Evolutionary conservation across 768 basidiomycete genomes (phyloP).

Genomic region (Suillus subalutaceus): DNA sequence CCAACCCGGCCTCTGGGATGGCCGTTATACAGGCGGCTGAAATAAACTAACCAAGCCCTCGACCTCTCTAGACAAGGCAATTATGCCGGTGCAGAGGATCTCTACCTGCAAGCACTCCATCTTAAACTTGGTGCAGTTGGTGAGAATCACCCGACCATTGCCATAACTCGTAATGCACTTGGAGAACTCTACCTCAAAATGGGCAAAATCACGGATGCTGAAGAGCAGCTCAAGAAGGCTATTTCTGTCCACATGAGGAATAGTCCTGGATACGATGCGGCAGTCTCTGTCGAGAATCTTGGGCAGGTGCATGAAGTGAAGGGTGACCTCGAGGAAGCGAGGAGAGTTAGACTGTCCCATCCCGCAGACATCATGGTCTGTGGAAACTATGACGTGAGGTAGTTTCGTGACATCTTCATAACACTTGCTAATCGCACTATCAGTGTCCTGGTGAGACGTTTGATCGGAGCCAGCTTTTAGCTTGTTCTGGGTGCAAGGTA

Average conservation of each 20-base stretch:
- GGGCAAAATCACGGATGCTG: constrained; percentile 39
- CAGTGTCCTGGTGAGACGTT: constrained; percentile 31
- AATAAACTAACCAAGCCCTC: constrained; percentile 26
- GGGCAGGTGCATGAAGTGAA: constrained; percentile 38
- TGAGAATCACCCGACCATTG: constrained; percentile 26
- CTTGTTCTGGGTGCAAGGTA: constrained; percentile 34
- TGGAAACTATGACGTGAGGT: constrained; percentile 29
- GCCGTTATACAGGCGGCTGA: constrained; percentile 15
- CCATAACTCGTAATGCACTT: constrained; percentile 36
- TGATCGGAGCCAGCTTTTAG: constrained; percentile 20
- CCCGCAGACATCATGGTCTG: constrained; percentile 33
- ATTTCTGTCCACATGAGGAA: constrained; percentile 27
- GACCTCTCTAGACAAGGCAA: constrained; percentile 25
- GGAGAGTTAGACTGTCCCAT: constrained; percentile 27
- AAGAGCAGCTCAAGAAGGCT: constrained; percentile 38
- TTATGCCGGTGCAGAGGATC: constrained; percentile 30
- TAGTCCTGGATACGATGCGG: constrained; percentile 34
- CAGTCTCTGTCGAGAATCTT: constrained; percentile 41
- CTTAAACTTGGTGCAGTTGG: constrained; percentile 31
- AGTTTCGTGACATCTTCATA: constrained; percentile 7
- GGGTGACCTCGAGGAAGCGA: constrained; percentile 35
- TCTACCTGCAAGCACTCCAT: constrained; percentile 35
- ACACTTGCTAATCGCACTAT: neutral
- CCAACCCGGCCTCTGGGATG: constrained; percentile 12
- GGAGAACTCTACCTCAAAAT: constrained; percentile 41